Evolutionary conservation across 2,329 filamentous ascomycete genomes (phyloP).

Genomic region (Lasiodiplodia theobromae): DNA sequence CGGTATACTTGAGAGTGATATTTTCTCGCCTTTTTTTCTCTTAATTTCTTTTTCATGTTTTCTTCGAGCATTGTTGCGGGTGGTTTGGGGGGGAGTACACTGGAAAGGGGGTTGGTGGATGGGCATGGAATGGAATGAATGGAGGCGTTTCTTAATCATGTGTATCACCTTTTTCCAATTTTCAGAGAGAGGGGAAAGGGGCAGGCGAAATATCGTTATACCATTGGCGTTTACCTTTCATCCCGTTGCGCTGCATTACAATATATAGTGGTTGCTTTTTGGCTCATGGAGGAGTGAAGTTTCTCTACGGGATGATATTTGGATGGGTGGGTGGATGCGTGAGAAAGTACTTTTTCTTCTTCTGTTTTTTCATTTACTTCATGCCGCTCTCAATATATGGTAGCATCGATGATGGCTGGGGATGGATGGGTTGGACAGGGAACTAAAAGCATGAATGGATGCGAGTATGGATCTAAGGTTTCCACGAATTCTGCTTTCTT

Average conservation of each 20-base stretch:
- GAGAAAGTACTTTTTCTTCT: background rate
- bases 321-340: background rate
- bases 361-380: background rate
- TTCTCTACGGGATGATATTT: background rate
- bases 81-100: no score
- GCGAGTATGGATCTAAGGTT: background rate
- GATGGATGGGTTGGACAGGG: background rate
- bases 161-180: background rate
- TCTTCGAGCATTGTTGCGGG: background rate
- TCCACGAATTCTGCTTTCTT: background rate
- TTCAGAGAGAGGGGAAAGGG: background rate
- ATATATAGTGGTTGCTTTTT: background rate
- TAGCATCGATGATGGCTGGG: background rate
- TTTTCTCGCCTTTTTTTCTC: background rate
- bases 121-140: no score
- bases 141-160: no score
- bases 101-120: no score
- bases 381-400: background rate
- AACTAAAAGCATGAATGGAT: background rate
- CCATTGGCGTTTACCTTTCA: background rate
- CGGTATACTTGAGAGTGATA: constrained; percentile 22
- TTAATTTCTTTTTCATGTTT: background rate
- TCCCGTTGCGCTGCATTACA: background rate
- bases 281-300: background rate
- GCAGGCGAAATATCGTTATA: background rate